Percentiles rank a stretch among this genome's conserved stretches.
Conservation (phyloP, 768 basidiomycete species). For the Antrodiella citrinella region DNA sequence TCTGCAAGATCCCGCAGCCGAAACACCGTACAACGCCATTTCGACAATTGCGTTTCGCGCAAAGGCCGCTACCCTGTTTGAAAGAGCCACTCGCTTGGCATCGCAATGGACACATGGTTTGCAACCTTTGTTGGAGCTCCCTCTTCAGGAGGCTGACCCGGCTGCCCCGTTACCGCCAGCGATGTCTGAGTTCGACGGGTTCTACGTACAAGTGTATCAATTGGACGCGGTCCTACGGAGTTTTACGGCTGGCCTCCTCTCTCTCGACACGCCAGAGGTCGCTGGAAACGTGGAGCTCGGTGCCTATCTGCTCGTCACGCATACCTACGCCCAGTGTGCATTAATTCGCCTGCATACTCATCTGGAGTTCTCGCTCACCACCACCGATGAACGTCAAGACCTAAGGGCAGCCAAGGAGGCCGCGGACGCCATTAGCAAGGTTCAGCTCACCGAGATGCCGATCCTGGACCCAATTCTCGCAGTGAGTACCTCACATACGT, state of each 20-base stretch:
- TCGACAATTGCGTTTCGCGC: conserved; percentile 16
- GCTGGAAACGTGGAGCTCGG: background rate
- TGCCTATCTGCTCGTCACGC: conserved; percentile 8
- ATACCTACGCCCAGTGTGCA: conserved; percentile 16
- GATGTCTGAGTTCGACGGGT: conserved; percentile 9
- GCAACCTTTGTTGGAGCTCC: background rate
- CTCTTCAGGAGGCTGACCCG: background rate
- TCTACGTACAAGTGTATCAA: conserved; percentile 9
- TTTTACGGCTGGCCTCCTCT: conserved; percentile 10
- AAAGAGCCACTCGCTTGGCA: conserved; percentile 13
- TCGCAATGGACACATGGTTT: conserved; percentile 13
- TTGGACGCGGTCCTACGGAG: conserved; percentile 14
- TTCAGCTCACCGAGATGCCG: conserved; percentile 9
- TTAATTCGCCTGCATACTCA: conserved; percentile 18
- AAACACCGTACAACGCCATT: conserved; percentile 1
- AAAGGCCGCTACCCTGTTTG: conserved; percentile 16
- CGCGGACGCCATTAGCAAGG: conserved; percentile 9
- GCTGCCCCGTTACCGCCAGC: background rate
- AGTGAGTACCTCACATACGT: conserved; percentile 10
- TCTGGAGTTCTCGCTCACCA: conserved; percentile 8
- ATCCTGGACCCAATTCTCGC: conserved; percentile 21
- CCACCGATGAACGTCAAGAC: conserved; percentile 11
- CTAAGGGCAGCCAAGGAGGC: conserved; percentile 15
- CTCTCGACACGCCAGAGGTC: background rate
- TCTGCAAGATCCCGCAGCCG: background rate